phyloP scores from a whole-genome alignment of 805 yeast species.

The Kodamaea fukazawae region DNA sequence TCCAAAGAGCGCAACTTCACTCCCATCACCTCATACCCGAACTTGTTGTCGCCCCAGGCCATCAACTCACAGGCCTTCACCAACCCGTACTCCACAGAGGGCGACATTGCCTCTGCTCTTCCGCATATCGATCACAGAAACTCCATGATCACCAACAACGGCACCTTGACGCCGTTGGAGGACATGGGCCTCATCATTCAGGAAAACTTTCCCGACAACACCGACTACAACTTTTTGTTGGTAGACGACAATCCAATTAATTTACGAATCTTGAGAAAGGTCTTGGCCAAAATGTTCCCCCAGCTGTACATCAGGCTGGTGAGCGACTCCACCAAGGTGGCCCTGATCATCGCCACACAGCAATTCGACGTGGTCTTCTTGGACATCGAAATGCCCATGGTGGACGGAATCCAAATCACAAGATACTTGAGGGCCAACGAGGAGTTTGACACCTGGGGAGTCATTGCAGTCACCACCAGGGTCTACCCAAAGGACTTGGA shows the following conservation, averaged over 20 bases:
- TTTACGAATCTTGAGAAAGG: constrained; percentile 32
- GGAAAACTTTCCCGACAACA: constrained; percentile 14
- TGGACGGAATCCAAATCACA: constrained; percentile 41
- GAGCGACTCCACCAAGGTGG: constrained; percentile 30
- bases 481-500: constrained; percentile 25
- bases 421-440: constrained; percentile 8
- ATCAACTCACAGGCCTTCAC: background rate
- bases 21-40: background rate
- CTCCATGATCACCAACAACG: constrained; percentile 8
- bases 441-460: constrained; percentile 21
- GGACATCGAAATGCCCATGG: constrained; percentile 46
- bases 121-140: constrained; percentile 7
- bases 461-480: constrained; percentile 43
- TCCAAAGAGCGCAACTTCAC: background rate
- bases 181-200: constrained; percentile 11
- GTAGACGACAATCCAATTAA: constrained; percentile 45
- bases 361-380: constrained; percentile 34
- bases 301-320: constrained; percentile 25
- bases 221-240: constrained; percentile 19
- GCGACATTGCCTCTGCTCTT: constrained; percentile 1
- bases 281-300: constrained; percentile 35
- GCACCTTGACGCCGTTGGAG: constrained; percentile 8
- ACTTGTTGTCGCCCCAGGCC: constrained; percentile 8
- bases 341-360: constrained; percentile 15
- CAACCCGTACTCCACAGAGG: background rate